A percentile compares a stretch with the other conserved stretches of the same genome.
Conservation (phyloP, 2,329 filamentous ascomycete species). For the Penicillium sp. region DNA sequence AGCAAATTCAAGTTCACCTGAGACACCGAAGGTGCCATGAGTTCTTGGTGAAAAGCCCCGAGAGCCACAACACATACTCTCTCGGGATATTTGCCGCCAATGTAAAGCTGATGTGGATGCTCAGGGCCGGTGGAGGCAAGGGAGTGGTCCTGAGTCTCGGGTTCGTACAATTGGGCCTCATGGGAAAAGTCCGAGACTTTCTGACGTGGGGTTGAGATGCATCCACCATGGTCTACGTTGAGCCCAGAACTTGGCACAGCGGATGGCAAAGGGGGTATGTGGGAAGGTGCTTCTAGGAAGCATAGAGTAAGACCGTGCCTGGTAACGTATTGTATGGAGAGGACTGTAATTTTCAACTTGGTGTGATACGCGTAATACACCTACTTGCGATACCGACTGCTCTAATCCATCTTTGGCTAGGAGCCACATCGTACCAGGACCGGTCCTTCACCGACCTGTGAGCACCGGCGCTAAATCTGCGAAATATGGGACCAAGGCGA, state of each 20-base stretch:
- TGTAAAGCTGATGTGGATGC: neutral
- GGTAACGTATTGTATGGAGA: neutral
- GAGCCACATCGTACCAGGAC: neutral
- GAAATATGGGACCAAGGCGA: neutral
- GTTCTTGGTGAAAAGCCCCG: constrained; percentile 8
- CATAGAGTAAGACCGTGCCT: neutral
- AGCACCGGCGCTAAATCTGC: constrained; percentile 2
- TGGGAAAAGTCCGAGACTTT: neutral
- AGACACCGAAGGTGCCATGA: constrained; percentile 9
- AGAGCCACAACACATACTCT: neutral
- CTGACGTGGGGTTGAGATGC: constrained; percentile 4
- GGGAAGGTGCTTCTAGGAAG: neutral
- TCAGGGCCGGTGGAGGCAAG: neutral
- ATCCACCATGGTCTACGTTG: constrained; percentile 1
- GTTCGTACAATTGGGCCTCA: constrained; percentile 9
- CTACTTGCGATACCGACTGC: neutral
- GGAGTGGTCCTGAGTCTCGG: neutral
- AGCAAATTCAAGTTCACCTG: neutral
- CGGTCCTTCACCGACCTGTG: neutral
- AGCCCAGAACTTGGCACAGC: constrained; percentile 7
- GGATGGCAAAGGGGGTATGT: neutral
- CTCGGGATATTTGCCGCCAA: neutral
- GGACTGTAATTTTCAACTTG: neutral
- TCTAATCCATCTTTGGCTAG: neutral
- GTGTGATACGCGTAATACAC: neutral